Evolutionary conservation across 495 filamentous ascomycete species (phyloP).

Genomic region (Lophiostoma macrostomum): DNA sequence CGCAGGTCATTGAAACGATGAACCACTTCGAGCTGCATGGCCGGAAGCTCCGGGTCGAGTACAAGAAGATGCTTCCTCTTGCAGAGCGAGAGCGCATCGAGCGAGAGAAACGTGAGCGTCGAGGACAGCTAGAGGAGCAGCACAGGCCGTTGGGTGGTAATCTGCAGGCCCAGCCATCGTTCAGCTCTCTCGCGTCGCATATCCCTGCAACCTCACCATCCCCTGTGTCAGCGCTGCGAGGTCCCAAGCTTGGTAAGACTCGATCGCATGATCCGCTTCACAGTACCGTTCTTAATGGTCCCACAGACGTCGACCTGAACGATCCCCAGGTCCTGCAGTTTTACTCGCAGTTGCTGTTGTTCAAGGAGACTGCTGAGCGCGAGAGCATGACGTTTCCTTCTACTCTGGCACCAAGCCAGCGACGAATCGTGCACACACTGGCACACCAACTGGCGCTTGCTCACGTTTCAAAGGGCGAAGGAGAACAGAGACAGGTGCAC

Average conservation of each 20-base stretch:
- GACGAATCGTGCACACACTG: conserved; percentile 86
- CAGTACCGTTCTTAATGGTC: neutral
- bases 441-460: conserved; percentile 92
- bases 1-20: conserved; percentile 80
- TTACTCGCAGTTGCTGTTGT: conserved; percentile 84
- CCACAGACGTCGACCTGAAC: conserved; percentile 75
- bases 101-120: conserved; percentile 92
- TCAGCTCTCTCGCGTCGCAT: conserved; percentile 75
- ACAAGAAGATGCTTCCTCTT: conserved; percentile 98
- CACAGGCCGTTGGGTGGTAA: conserved; percentile 68
- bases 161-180: conserved; percentile 78
- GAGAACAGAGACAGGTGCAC: conserved; percentile 81
- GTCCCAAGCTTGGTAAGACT: conserved; percentile 57
- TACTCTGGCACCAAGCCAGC: conserved; percentile 74
- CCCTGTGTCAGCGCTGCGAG: conserved; percentile 59
- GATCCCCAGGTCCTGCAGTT: conserved; percentile 82
- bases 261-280: neutral
- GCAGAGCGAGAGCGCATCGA: conserved; percentile 95
- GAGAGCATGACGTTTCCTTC: conserved; percentile 82
- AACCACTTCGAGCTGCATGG: conserved; percentile 96
- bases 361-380: conserved; percentile 72
- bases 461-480: conserved; percentile 82
- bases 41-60: conserved; percentile 90
- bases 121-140: conserved; percentile 95
- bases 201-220: conserved; percentile 70